Evolutionary conservation across 208 protist species (phyloP).

Genomic region (Acanthamoeba royreba): DNA sequence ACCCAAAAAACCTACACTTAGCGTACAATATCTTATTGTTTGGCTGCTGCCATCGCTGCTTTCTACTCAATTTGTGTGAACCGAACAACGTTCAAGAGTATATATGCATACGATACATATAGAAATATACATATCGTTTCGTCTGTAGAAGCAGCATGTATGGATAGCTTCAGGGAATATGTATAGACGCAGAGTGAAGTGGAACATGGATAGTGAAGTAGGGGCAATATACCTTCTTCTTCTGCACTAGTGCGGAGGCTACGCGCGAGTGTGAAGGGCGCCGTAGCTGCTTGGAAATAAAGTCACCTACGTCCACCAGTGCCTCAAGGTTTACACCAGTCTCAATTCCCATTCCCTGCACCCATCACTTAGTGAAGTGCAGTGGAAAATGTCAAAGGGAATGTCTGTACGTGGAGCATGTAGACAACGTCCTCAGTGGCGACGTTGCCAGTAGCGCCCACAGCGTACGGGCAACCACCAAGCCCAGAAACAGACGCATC

Average conservation of each 20-base stretch:
- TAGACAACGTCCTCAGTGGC: conserved; percentile 85
- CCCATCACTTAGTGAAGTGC: too few relatives aligned
- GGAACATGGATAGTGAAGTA: too few relatives aligned
- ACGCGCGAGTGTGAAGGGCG: background rate
- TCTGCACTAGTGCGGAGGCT: background rate
- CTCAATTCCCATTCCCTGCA: too few relatives aligned
- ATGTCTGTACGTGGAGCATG: conserved; percentile 81
- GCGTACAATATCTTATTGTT: too few relatives aligned
- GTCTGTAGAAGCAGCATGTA: background rate
- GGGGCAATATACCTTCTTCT: background rate
- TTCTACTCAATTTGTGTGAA: too few relatives aligned
- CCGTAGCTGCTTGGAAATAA: background rate
- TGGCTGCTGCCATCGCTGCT: too few relatives aligned
- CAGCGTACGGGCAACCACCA: conserved; percentile 81
- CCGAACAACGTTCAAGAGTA: too few relatives aligned
- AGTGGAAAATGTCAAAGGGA: too few relatives aligned
- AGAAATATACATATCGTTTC: too few relatives aligned
- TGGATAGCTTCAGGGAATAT: background rate
- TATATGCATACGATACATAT: too few relatives aligned
- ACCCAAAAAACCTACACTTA: too few relatives aligned
- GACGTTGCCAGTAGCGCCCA: conserved; percentile 76
- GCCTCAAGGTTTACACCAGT: background rate
- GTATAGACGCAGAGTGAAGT: background rate
- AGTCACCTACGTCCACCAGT: background rate
- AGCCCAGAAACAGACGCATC: conserved; percentile 81